phyloP scores from a whole-genome alignment of 2,329 filamentous ascomycete genomes.

The Fusarium setosum region DNA sequence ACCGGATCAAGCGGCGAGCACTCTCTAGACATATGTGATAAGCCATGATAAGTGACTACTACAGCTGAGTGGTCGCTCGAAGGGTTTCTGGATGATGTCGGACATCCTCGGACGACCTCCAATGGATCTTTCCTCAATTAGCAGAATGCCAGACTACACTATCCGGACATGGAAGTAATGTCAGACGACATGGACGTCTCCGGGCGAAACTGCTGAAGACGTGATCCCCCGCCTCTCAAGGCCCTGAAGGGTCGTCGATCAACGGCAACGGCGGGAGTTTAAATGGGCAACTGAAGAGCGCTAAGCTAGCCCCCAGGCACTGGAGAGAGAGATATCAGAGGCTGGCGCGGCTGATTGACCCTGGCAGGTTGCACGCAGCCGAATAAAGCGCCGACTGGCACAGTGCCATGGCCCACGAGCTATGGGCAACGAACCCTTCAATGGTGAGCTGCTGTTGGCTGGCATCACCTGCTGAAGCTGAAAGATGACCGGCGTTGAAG shows the following conservation, averaged over 20 bases:
- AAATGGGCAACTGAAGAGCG: conserved; percentile 7
- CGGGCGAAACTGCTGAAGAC: not conserved
- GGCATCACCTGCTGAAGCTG: conserved; percentile 6
- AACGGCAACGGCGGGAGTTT: conserved; percentile 35
- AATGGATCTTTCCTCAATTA: too few species aligned
- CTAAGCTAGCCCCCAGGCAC: conserved; percentile 4
- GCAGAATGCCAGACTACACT: too few species aligned
- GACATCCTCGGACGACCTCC: too few species aligned
- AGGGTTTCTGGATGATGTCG: too few species aligned
- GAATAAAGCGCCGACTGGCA: conserved; percentile 33
- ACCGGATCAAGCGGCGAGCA: too few species aligned
- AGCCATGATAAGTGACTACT: too few species aligned
- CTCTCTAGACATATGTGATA: too few species aligned
- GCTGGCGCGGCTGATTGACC: conserved; percentile 26
- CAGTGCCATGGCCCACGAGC: not conserved
- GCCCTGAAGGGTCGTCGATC: conserved; percentile 11
- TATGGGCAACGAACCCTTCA: not conserved
- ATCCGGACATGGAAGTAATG: too few species aligned
- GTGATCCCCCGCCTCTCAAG: not conserved
- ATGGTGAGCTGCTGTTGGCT: not conserved
- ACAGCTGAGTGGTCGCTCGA: too few species aligned
- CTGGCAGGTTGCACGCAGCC: conserved; percentile 20
- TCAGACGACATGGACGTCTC: not conserved
- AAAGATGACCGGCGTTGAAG: conserved; percentile 28
- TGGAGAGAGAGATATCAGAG: conserved; percentile 1